Evolutionary conservation across 1,139 yeast species (phyloP), one percentile per base, ranked within the genome.

Genomic region (Saccharomyces hybrid): DNA sequence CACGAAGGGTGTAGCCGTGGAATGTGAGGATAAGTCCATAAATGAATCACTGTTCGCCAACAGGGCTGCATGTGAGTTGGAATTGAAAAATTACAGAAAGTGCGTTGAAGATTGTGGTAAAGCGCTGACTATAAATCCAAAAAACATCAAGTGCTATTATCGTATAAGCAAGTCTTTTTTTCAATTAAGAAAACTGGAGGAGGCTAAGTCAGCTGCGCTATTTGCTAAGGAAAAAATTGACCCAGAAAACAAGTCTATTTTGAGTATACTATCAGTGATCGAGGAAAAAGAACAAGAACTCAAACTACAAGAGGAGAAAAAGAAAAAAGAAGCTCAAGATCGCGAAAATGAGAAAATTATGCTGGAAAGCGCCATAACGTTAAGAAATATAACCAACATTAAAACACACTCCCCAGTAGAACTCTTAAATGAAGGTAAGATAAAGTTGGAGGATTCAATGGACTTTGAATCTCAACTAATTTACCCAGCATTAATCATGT

Each of bases 11-110:
- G 64, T 95, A 27, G 90, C 83, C 16, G 82, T 87, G 27, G 80
- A 83, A 54, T 81, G 88, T 65, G 79, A 75, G 7, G 85, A 76
- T 16, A 48, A 52, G 6, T 53, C 54, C 2, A 73, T 90, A 50
- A 82, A 82, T 48, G 78, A 82, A 2, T 82, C 93, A 0, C 76
- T 93, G 52, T 82, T 78, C 60, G 75, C 86, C 54, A 93, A 95
- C 69, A 78, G 96, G 58, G 96, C 98, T 1, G 97, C 96, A 1
- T 88, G 97, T 71, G 88, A 93, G 64, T 74, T 93, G 60, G 96
- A 87, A 65, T 70, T 88, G 60, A 84, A 84, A 63, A 95, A 95
- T 70, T 93, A 83, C 70, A 80, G 99, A 71, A 76, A 82, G 54
- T 88, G 96, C 67, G 85, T 93, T 60, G 88, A 86, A 59, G 98